Evolutionary conservation across 176 grass and related monocot genomes (phyloP), one percentile per base, ranked within the genome.

Genomic region (Puya raimondii): DNA sequence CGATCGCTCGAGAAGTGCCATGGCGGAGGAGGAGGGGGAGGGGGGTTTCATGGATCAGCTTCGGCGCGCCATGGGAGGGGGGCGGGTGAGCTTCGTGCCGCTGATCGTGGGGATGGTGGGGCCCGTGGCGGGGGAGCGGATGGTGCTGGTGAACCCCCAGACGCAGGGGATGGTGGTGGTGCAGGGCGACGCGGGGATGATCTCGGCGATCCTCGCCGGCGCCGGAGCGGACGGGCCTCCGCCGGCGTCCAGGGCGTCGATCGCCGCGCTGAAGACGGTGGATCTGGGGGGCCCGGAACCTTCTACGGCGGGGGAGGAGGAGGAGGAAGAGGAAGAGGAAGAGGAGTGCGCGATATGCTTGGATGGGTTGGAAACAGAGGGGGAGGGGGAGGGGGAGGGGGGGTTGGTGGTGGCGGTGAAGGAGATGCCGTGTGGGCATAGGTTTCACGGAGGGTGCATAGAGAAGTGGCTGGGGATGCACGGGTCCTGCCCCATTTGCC

Each of bases 361-460:
- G 51, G 86, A 88, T 22, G 69, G 54, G 3, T 21, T 78, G 11
- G 72, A 47, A 42, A 42, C 33, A 7, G 4, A 42, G 26, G 52
- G 3, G 1, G 47, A 2, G 23, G 80, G 3, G 8, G 27, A 15
- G 29, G 65, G 23, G 74, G 74, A 29, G 25, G 51, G 3, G 1
- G 47, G 4, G 23, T n/a, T n/a, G n/a, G 80, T 1, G 8, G 27
- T 11, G 33, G 65, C 17, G 74, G 74, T 80, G 16, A 84, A 80
- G 74, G 81, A 88, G 70, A 81, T 88, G 73, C 86, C 81, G 14
- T 88, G 86, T 4, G 13, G 74, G 74, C 86, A 88, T 64, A 67
- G 64, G 47, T 88, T 84, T 33, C 86, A 84, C 27, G 69, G 74
- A 2, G 69, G 15, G 10, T 88, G 86, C 59, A 49, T 88, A 53